Base-by-base conservation (phyloP, 169 alveolate genomes). In the Besnoitia besnoiti region DNA sequence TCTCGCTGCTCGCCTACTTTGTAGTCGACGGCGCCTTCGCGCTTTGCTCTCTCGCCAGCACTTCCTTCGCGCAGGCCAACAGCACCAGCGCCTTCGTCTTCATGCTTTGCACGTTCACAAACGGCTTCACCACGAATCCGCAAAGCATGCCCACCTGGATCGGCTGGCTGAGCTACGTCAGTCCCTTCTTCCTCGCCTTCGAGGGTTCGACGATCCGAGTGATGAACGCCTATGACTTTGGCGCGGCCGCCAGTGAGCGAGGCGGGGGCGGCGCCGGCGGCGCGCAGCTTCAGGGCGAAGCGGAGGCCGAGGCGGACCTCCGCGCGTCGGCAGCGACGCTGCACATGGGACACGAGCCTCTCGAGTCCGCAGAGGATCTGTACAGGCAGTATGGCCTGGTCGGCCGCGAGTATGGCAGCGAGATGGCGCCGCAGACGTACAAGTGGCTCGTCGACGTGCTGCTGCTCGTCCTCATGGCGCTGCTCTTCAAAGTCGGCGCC, bases 11-110 rank as follows among this genome's bases (percentile, higher is more conserved):
- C 24, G 85, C 85, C 51, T 84, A 47, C 87, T 76, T 84, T 47
- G 46, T 79, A 0, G 73, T 88, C 61, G 91, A 91, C 61, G 84
- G 62, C 55, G 4, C 39, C 50, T 39, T 87, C 51, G 67, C 50
- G 37, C 49, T 91, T 49, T 80, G 90, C 67, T 80, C 94, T 33
- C 77, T 84, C 85, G 87, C 79, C 51, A 79, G 94, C 87, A 91
- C 51, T 33, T 91, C 94, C 14, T 82, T 91, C 82, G 93, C 90
- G 42, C 90, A 90, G 62, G 90, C 93, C 35, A 90, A 90, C 51
- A 87, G 90, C 51, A 51, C 67, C 19, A 75, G 90, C 27, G 14
- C 90, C 40, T 51, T 90, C 51, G 14, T 79, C 82, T 79, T 90
- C 85, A 76, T 79, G 49, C 16, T 90, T 30, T 50, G 76, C 73